Evolutionary conservation across 2,329 filamentous ascomycete species (phyloP), one percentile per base, ranked within the genome.

Genomic region (Graphilbum ipis-grandicollis): DNA sequence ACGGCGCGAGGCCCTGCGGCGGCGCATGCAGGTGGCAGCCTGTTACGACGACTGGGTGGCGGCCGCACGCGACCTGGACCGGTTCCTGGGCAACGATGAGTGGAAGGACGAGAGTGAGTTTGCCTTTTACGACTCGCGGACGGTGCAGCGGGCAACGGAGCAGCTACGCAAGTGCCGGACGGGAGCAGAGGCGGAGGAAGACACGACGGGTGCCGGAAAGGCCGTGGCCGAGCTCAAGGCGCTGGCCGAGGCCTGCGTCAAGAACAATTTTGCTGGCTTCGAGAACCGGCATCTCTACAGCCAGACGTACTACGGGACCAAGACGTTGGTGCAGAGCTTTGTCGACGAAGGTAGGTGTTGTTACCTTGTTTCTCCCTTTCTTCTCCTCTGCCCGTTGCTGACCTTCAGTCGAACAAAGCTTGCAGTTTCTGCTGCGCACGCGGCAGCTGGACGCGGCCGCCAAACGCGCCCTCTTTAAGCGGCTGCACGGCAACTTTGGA

Each of bases 221-320:
- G 34, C 18, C 5, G 33, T 19, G 8, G 12, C 33, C 6, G 58
- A 64, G 36, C 64, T 98, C 38, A 78, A 75, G 43, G 68, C 68
- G 1, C 58, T 96, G 41, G 63, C 92, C 17, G 84, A 93, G 59
- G 83, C 82, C 13, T 96, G 86, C 52, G 79, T 94, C 48, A 98
- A 94, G 67, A 93, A 86, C 57, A 96, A 98, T 52, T 98, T 96
- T 56, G 84, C 83, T 15, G 90, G 90, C 0, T 77, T 93, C 13
- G 90, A 98, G 56, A 96, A 93, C 49, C 75, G 88, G 9, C 71
- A 84, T 38, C 60, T 98, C n/a, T 98, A 98, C 54, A 93, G 83
- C 49, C 86, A 96, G 59, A 93, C 88, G 3, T 98, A 98, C 53
- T 93, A 85, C 48, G 90, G 90, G 23, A 96, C 90, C n/a, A 98